These are phyloP conservation scores for Blastobotrys buckinghamii DNA, from an alignment of 1,139 yeast genomes.

Conservation along the genomic window DNA sequence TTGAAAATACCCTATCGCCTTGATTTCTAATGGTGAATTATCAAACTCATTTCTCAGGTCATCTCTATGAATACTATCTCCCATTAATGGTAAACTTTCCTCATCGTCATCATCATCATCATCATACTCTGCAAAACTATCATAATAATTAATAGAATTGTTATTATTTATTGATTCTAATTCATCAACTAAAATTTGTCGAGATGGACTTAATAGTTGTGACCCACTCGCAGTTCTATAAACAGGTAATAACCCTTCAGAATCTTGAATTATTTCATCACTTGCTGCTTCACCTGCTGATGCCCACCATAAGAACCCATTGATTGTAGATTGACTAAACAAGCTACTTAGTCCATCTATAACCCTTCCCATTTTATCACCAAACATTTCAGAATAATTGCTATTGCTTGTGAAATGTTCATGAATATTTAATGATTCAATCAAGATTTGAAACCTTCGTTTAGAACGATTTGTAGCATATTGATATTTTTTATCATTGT, in stretches of 20 bases:
- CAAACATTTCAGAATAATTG: constrained; percentile 8
- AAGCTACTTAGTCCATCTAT: constrained; percentile 4
- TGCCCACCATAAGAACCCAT: constrained; percentile 77
- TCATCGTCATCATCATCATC: not conserved
- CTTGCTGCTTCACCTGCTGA: constrained; percentile 63
- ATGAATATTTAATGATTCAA: constrained; percentile 25
- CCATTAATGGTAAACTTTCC: not conserved
- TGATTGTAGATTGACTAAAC: constrained; percentile 10
- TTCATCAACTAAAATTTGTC: not conserved
- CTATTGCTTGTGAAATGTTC: constrained; percentile 1
- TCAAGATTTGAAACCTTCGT: constrained; percentile 26
- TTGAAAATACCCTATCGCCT: constrained; percentile 29
- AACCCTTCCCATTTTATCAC: constrained; percentile 8
- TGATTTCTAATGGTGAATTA: constrained; percentile 17
- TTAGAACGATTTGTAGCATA: constrained; percentile 26
- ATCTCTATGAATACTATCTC: not conserved
- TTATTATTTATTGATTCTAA: not conserved
- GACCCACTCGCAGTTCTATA: not conserved
- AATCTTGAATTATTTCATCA: constrained; percentile 34
- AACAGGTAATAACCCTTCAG: constrained; percentile 20
- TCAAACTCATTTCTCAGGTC: not conserved
- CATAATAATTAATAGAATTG: not conserved
- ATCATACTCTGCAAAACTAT: not conserved
- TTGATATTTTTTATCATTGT: constrained; percentile 1
- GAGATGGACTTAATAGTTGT: not conserved